phyloP scores from a whole-genome alignment of 2,329 filamentous ascomycete genomes.

The Chaetomiaceae sp. region DNA sequence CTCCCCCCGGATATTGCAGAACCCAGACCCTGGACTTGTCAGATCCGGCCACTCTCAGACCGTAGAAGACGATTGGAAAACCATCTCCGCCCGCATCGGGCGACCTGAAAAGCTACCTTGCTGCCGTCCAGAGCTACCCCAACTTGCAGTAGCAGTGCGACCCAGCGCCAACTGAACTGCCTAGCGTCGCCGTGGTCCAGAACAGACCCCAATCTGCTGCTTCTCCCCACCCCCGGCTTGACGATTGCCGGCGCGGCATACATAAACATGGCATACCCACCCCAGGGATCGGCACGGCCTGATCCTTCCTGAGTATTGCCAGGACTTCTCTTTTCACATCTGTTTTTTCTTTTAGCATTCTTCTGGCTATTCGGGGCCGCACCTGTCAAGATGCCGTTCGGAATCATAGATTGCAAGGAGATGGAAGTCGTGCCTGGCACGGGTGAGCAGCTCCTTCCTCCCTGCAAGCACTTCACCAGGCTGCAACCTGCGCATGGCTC shows the following conservation, averaged over 20 bases:
- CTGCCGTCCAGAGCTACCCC: background rate
- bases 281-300: background rate
- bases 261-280: too few relatives aligned
- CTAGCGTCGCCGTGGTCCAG: too few relatives aligned
- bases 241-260: too few relatives aligned
- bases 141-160: background rate
- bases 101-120: background rate
- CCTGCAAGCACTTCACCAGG: background rate
- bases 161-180: too few relatives aligned
- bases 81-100: slow-evolving; percentile 1
- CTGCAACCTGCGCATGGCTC: background rate
- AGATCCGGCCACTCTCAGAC: background rate
- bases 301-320: background rate
- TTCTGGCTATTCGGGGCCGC: background rate
- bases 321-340: background rate
- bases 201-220: too few relatives aligned
- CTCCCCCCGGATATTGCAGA: too few relatives aligned
- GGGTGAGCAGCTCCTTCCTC: slow-evolving; percentile 27
- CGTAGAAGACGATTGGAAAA: background rate
- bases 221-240: too few relatives aligned
- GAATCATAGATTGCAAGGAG: slow-evolving; percentile 40
- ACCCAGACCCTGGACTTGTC: too few relatives aligned
- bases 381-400: slow-evolving; percentile 37
- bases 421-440: slow-evolving; percentile 44
- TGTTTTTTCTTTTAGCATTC: background rate